Conservation (phyloP, 257 asterid genomes). For the Ocimum tenuiflorum region DNA sequence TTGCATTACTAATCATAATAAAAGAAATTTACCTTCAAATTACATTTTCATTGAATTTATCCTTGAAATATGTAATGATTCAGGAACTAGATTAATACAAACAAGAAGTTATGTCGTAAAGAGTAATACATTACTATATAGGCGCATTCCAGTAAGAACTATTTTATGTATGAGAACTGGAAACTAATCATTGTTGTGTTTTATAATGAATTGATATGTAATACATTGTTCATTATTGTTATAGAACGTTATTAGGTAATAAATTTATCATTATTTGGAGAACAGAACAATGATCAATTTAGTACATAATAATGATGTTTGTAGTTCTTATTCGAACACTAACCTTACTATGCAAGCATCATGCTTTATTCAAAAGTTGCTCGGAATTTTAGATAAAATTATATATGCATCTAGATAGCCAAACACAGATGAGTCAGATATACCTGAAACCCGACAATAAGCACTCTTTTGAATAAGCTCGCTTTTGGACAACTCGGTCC, state of each 20-base stretch:
- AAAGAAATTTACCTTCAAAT: too few species aligned
- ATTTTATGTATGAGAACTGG: too few species aligned
- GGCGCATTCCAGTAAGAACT: too few species aligned
- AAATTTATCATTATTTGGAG: too few species aligned
- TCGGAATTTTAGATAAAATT: neutral
- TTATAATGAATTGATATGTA: too few species aligned
- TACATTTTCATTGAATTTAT: neutral
- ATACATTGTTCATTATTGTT: too few species aligned
- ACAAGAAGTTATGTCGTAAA: neutral
- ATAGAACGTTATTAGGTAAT: too few species aligned
- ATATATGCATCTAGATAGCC: neutral
- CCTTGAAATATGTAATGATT: neutral
- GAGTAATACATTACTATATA: neutral
- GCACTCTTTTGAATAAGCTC: constrained; percentile 87
- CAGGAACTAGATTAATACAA: neutral
- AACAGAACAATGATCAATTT: too few species aligned
- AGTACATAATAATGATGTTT: too few species aligned
- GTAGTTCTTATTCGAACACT: too few species aligned
- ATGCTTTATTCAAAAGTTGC: neutral
- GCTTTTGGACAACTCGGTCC: constrained; percentile 66
- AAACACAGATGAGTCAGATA: constrained; percentile 1
- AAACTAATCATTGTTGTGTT: too few species aligned
- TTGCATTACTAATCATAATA: too few species aligned
- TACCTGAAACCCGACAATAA: constrained; percentile 85
- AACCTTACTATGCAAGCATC: neutral